These are phyloP conservation scores for Berberis thunbergii DNA, from an alignment of 164 flowering plant species.

Conservation along the genomic window DNA sequence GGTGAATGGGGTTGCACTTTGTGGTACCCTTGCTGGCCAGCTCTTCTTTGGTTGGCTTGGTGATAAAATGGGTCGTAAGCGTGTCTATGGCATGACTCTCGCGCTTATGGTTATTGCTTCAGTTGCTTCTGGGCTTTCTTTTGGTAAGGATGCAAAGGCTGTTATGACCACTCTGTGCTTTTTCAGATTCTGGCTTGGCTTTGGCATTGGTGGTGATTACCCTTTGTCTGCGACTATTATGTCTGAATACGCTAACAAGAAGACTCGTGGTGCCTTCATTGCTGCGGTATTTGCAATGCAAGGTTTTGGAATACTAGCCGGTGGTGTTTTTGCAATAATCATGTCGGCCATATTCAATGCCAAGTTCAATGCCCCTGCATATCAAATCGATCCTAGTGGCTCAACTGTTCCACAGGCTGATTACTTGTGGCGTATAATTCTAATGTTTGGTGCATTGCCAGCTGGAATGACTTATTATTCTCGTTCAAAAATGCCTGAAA, in stretches of 20 bases:
- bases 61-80: constrained; percentile 75
- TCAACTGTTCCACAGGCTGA: constrained; percentile 57
- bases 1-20: constrained; percentile 74
- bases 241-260: constrained; percentile 85
- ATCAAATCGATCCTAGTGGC: constrained; percentile 24
- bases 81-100: constrained; percentile 72
- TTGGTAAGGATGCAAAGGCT: constrained; percentile 35
- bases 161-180: constrained; percentile 79
- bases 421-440: constrained; percentile 57
- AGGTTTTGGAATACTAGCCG: constrained; percentile 68
- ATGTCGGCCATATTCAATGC: constrained; percentile 39
- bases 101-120: constrained; percentile 59
- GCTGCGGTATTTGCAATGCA: constrained; percentile 91
- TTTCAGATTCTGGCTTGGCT: constrained; percentile 90
- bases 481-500: constrained; percentile 85
- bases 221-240: constrained; percentile 86
- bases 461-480: constrained; percentile 68
- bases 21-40: constrained; percentile 71
- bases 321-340: constrained; percentile 60
- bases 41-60: constrained; percentile 92
- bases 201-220: constrained; percentile 86
- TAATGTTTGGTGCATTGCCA: constrained; percentile 72
- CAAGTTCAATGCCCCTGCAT: constrained; percentile 34
- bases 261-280: constrained; percentile 78
- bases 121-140: constrained; percentile 67